Evolutionary conservation across 257 asterid genomes (phyloP).

Genomic region (Gentiana dahurica): DNA sequence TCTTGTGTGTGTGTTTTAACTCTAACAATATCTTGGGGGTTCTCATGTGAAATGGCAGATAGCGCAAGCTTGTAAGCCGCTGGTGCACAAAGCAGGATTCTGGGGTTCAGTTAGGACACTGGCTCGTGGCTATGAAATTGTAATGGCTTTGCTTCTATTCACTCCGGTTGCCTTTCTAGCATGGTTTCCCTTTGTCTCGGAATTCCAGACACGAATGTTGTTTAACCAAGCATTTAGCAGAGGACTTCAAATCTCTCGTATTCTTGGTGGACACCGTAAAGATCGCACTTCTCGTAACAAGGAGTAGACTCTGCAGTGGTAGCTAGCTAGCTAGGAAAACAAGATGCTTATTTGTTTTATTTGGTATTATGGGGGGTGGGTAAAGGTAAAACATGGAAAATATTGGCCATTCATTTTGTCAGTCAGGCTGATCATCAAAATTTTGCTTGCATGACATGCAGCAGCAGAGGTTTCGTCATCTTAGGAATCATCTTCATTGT

Average conservation of each 20-base stretch:
- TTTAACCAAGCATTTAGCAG: slow-evolving; percentile 99
- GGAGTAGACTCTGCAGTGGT: slow-evolving; percentile 31
- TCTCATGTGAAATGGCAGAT: slow-evolving; percentile 33
- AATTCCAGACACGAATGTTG: slow-evolving; percentile 90
- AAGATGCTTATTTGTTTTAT: too few relatives aligned
- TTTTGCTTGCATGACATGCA: too few relatives aligned
- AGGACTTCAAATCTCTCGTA: slow-evolving; percentile 98
- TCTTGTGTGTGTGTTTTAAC: too few relatives aligned
- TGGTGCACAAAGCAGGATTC: slow-evolving; percentile 54
- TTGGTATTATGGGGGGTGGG: background rate
- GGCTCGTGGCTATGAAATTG: slow-evolving; percentile 81
- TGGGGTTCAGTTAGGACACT: slow-evolving; percentile 89
- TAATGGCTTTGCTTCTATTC: slow-evolving; percentile 88
- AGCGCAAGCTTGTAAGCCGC: slow-evolving; percentile 92
- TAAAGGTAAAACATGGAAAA: background rate
- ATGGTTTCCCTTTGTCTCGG: slow-evolving; percentile 96
- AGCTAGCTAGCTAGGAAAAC: too few relatives aligned
- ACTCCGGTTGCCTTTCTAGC: slow-evolving; percentile 95
- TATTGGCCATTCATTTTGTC: slow-evolving; percentile 2
- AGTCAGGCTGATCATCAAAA: too few relatives aligned
- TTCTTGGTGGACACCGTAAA: slow-evolving; percentile 87
- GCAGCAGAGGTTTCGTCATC: too few relatives aligned
- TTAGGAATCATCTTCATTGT: too few relatives aligned
- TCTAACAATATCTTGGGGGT: background rate
- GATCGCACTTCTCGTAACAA: slow-evolving; percentile 79